These are phyloP conservation scores for Paraglomus occultum DNA, from an alignment of 192 early-diverging fungal genomes.

Conservation along the genomic window DNA sequence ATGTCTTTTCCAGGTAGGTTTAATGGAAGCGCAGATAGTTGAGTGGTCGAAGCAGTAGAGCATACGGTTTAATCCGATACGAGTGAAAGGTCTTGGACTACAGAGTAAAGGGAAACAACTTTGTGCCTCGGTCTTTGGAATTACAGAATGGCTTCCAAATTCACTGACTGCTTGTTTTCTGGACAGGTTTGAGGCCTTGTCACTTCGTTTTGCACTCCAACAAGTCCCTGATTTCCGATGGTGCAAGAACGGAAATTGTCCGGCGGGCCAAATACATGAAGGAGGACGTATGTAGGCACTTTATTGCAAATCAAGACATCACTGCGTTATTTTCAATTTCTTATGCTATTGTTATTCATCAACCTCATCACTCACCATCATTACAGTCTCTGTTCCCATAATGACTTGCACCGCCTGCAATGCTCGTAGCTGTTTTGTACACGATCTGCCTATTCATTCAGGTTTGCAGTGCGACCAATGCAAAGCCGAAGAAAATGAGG, in stretches of 20 bases:
- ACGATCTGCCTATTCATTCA: slow-evolving; percentile 10
- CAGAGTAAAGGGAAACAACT: too few species aligned
- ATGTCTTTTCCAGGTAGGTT: too few species aligned
- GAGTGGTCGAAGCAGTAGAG: too few species aligned
- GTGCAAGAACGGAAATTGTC: slow-evolving; percentile 21
- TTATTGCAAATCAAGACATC: not conserved
- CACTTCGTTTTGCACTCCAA: not conserved
- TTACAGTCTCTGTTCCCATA: slow-evolving; percentile 22
- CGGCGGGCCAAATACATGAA: slow-evolving; percentile 25
- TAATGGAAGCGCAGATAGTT: too few species aligned
- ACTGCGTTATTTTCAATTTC: not conserved
- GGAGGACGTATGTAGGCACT: slow-evolving; percentile 1
- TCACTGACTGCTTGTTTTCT: not conserved
- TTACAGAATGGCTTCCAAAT: too few species aligned
- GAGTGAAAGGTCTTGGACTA: too few species aligned
- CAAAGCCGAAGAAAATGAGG: not conserved
- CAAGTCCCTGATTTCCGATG: slow-evolving; percentile 18
- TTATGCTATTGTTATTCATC: not conserved
- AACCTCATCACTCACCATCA: not conserved
- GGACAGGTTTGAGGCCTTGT: slow-evolving; percentile 7
- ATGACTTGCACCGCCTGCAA: slow-evolving; percentile 19
- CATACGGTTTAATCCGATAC: too few species aligned
- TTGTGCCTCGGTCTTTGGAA: too few species aligned
- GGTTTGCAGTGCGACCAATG: slow-evolving; percentile 6
- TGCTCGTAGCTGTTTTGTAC: slow-evolving; percentile 7